Conservation (phyloP, 441 rosid species). For the Melianthus villosus region DNA sequence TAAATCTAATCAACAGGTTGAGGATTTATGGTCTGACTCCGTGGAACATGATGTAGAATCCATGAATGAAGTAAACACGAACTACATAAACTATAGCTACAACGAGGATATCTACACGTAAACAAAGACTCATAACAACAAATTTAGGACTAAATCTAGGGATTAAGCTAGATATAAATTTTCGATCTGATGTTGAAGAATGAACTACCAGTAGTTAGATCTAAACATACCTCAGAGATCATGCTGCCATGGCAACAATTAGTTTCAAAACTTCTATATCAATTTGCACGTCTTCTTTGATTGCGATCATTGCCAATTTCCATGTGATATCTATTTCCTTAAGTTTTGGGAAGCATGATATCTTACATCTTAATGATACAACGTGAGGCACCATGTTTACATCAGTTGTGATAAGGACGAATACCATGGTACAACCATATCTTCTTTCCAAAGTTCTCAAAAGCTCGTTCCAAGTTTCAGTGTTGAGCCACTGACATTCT, state of each 20-base stretch:
- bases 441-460: slow-evolving; percentile 9
- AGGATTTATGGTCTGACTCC: slow-evolving; percentile 8
- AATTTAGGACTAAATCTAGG: no score
- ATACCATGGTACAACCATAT: slow-evolving; percentile 6
- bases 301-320: slow-evolving; percentile 9
- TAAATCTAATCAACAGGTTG: slow-evolving; percentile 8
- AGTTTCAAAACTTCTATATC: slow-evolving; percentile 16
- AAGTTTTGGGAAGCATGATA: slow-evolving; percentile 16
- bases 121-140: no score
- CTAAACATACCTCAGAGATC: slow-evolving; percentile 20
- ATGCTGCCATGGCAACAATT: slow-evolving; percentile 11
- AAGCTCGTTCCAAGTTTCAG: slow-evolving; percentile 18
- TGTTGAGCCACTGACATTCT: slow-evolving; percentile 15
- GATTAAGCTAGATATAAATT: no score
- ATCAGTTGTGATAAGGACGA: slow-evolving; percentile 10
- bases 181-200: no score
- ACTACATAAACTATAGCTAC: slow-evolving; percentile 36
- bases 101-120: no score
- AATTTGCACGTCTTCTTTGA: slow-evolving; percentile 9
- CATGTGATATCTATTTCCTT: slow-evolving; percentile 11
- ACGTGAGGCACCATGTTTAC: slow-evolving; percentile 8
- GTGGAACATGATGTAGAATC: slow-evolving; percentile 14
- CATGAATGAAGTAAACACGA: slow-evolving; percentile 62
- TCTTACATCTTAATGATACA: slow-evolving; percentile 13
- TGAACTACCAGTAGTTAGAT: no score